Evolutionary conservation across 345 rosid genomes (phyloP).

Genomic region (Sisymbrium irio): DNA sequence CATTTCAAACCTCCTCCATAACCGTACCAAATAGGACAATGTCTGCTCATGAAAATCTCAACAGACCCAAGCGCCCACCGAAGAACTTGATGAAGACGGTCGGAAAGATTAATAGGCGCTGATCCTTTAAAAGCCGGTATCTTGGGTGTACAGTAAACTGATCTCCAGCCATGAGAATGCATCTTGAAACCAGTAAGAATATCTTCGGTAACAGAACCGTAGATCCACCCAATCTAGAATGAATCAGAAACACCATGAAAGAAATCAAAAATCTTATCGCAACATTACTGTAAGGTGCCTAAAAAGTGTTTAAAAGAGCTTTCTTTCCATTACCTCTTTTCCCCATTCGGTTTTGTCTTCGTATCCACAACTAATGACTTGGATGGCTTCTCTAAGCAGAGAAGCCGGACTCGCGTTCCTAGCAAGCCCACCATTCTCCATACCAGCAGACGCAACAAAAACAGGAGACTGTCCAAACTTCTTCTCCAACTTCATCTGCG

Average conservation of each 20-base stretch:
- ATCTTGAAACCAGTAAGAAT: slow-evolving; percentile 73
- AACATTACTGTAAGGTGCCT: background rate
- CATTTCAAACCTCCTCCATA: slow-evolving; percentile 67
- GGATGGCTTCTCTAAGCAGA: slow-evolving; percentile 69
- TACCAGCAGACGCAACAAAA: slow-evolving; percentile 52
- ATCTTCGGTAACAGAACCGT: slow-evolving; percentile 65
- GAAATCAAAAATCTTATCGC: background rate
- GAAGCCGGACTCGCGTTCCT: slow-evolving; percentile 55
- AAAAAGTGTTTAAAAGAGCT: background rate
- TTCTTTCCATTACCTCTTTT: slow-evolving; percentile 49
- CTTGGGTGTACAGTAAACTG: slow-evolving; percentile 59
- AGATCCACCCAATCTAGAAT: slow-evolving; percentile 57
- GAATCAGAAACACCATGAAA: slow-evolving; percentile 5
- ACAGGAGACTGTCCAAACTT: slow-evolving; percentile 72
- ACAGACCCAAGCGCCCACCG: slow-evolving; percentile 68
- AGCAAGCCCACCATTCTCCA: slow-evolving; percentile 54
- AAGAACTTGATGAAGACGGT: slow-evolving; percentile 61
- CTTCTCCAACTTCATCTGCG: slow-evolving; percentile 51
- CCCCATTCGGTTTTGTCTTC: slow-evolving; percentile 84
- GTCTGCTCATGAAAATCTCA: slow-evolving; percentile 67
- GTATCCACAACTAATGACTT: slow-evolving; percentile 68
- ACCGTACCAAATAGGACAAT: slow-evolving; percentile 80
- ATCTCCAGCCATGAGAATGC: slow-evolving; percentile 84
- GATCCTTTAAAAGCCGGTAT: slow-evolving; percentile 65
- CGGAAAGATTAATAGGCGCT: slow-evolving; percentile 61